Evolutionary conservation across 768 basidiomycete species (phyloP).

Genomic region (Lactarius tabidus): DNA sequence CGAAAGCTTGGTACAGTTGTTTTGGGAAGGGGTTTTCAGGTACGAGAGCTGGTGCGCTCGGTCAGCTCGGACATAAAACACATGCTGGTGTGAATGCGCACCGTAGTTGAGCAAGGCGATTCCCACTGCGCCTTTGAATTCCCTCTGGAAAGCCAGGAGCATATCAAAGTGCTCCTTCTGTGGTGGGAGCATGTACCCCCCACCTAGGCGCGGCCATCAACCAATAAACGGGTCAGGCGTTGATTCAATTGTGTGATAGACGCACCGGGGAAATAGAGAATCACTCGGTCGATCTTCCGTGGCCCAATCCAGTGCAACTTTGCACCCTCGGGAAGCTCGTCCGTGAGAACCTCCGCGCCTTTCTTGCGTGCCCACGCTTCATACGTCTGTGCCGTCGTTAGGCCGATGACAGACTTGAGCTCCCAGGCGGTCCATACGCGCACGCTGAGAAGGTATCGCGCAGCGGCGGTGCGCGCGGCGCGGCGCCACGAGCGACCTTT

Average conservation of each 20-base stretch:
- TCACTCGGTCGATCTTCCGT: background rate
- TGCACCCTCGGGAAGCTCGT: constrained; percentile 7
- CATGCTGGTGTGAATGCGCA: background rate
- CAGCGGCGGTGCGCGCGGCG: background rate
- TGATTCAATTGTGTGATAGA: background rate
- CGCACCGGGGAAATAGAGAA: constrained; percentile 15
- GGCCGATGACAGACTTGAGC: background rate
- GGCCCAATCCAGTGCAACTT: constrained; percentile 17
- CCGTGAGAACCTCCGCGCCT: background rate
- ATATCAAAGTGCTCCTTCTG: background rate
- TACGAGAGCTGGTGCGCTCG: background rate
- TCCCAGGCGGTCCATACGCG: background rate
- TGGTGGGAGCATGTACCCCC: constrained; percentile 2
- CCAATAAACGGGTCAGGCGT: background rate
- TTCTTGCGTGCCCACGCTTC: background rate
- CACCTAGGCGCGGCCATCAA: background rate
- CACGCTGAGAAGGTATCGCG: background rate
- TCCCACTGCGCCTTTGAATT: constrained; percentile 5
- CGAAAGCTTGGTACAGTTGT: constrained; percentile 21
- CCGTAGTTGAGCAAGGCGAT: constrained; percentile 11
- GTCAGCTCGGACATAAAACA: no score
- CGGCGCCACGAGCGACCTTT: constrained; percentile 13
- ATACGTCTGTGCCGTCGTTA: background rate
- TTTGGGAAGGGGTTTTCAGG: constrained; percentile 17
- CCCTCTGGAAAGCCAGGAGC: constrained; percentile 7